Percentiles rank a stretch among this genome's conserved stretches.
phyloP scores from a whole-genome alignment of 768 basidiomycete genomes.

The Agrocybe chaxingu region DNA sequence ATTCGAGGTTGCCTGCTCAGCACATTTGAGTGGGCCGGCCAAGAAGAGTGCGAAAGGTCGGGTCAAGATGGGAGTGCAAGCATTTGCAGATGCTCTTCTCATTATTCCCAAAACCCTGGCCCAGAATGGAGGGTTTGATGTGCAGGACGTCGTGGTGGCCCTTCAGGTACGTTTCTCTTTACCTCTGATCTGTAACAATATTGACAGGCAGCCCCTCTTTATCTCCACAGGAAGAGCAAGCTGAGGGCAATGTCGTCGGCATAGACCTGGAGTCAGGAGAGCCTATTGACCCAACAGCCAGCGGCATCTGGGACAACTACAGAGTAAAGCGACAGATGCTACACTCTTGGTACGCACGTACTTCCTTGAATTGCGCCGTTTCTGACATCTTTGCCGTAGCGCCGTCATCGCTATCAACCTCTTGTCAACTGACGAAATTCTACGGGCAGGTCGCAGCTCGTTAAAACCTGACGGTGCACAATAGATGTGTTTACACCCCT shows the following conservation, averaged over 20 bases:
- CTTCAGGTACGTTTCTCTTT: conserved; percentile 58
- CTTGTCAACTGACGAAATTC: conserved; percentile 92
- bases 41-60: conserved; percentile 91
- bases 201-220: background rate
- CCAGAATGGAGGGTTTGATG: conserved; percentile 94
- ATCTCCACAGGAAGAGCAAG: conserved; percentile 75
- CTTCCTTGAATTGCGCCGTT: background rate
- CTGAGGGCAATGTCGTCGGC: conserved; percentile 90
- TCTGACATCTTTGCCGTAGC: conserved; percentile 36
- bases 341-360: conserved; percentile 77
- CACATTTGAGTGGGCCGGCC: conserved; percentile 72
- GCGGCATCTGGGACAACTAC: conserved; percentile 99
- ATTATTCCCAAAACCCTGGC: conserved; percentile 97
- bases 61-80: conserved; percentile 95
- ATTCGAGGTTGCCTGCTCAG: conserved; percentile 91
- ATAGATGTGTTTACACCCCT: conserved; percentile 18
- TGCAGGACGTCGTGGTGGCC: conserved; percentile 90
- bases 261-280: conserved; percentile 91
- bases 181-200: background rate
- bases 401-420: conserved; percentile 95
- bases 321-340: conserved; percentile 98
- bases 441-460: conserved; percentile 85
- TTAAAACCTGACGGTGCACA: conserved; percentile 74
- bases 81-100: conserved; percentile 91
- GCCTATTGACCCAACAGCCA: conserved; percentile 92